Base-by-base conservation (phyloP, 2,329 filamentous ascomycete genomes). In the Penicillium rolfsii region DNA sequence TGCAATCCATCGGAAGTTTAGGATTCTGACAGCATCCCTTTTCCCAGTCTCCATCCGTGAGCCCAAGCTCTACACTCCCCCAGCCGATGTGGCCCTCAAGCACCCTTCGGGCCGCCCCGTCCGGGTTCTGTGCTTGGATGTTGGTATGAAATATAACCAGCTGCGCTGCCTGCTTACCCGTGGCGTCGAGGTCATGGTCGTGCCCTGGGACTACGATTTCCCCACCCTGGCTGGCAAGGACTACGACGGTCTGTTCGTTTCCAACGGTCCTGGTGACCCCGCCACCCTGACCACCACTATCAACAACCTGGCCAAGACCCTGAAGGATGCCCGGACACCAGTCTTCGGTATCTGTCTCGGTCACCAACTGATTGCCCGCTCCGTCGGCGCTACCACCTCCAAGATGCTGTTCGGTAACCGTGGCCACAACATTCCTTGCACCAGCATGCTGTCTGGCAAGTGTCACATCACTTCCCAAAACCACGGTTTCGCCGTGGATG, bases 371-470 rank as follows among this genome's bases (percentile, higher is more conserved):
- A 87, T 98, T 55, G 93, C 94, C 57, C 87, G 93, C 70, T 93
- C 94, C 60, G 88, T 93, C 35, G 94, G 94, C 58, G 94, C 93
- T 50, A 84, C 84, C 50, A 98, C 95, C 0, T 79, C 85, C 72
- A 99, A 99, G 84, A 96, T 99, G 92, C 98, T 98, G 85, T 99
- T 97, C 73, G 95, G 95, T 81, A 99, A 99, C 82, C 91, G 95
- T 73, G 95, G 94, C 46, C 92, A 96, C 83, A 99, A 99, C 81
- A 98, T 99, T 73, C 95, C 95, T 48, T 97, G 93, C 83, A 98
- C 94, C 11, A 97, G 91, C 80, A 86, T 97, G 85, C 83, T 98
- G 67, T 96, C 94, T 48, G 95, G 95, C 70, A 93, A 93, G 81
- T 99, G 95, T 78, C 94, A 99, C 81, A 99, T 99, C 75, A 99